Percentiles rank a stretch among this genome's conserved stretches.
Evolutionary conservation across 176 grass and related monocot species (phyloP).

Genomic region (Olyra latifolia): DNA sequence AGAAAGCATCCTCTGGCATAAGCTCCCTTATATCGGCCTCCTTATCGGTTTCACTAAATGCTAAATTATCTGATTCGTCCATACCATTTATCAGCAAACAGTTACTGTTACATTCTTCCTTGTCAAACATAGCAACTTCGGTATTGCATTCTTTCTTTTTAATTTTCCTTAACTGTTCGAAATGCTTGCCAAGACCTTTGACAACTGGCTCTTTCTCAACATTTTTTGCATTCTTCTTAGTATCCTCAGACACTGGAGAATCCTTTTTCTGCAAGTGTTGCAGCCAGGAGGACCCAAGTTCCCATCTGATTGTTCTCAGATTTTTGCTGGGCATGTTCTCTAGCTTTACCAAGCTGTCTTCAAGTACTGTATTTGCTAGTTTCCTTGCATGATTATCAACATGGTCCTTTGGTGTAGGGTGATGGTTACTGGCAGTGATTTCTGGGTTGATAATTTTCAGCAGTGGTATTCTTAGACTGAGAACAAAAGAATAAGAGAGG

Average conservation of each 20-base stretch:
- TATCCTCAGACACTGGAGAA: constrained; percentile 41
- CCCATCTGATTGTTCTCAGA: constrained; percentile 79
- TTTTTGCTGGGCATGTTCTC: constrained; percentile 39
- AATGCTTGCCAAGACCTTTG: constrained; percentile 92
- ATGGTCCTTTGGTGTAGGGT: constrained; percentile 39
- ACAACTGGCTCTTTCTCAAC: constrained; percentile 58
- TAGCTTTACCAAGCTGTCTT: constrained; percentile 69
- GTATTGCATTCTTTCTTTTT: constrained; percentile 64
- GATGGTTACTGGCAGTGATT: constrained; percentile 34
- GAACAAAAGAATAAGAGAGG: background rate
- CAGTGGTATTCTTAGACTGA: constrained; percentile 82
- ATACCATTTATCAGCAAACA: constrained; percentile 26
- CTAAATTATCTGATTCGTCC: constrained; percentile 34
- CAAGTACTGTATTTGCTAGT: constrained; percentile 61
- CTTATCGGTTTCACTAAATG: constrained; percentile 26
- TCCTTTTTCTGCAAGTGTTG: constrained; percentile 91
- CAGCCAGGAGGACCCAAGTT: constrained; percentile 83
- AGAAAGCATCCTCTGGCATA: constrained; percentile 63
- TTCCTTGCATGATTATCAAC: constrained; percentile 43
- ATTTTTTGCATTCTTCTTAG: constrained; percentile 34
- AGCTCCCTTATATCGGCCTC: constrained; percentile 61
- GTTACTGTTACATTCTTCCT: constrained; percentile 58
- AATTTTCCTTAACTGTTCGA: constrained; percentile 80
- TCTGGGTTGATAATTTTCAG: constrained; percentile 44
- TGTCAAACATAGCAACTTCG: constrained; percentile 42